Evolutionary conservation across 192 early-diverging fungal genomes (phyloP), one percentile per base, ranked within the genome.

Genomic region (Coemansia sp.): DNA sequence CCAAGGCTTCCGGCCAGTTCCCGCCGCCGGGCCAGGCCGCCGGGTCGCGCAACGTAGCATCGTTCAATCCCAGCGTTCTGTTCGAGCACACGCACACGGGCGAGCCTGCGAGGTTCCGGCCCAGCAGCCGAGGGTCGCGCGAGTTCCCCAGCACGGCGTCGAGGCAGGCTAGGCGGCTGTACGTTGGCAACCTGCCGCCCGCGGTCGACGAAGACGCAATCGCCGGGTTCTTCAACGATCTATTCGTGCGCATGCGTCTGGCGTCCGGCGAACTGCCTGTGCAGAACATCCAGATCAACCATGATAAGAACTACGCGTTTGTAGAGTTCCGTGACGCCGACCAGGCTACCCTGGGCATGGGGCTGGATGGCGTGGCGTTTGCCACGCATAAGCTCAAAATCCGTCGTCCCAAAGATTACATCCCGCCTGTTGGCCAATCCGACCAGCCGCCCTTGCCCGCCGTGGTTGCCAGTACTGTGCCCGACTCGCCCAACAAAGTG

Each of bases 261-360:
- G 87, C 87, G 39, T 82, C 83, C 13, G 62, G 88, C 9, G 89
- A 87, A 30, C 47, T 81, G 41, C 87, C 89, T 0, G 91, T 93
- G 15, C 77, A 89, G 15, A 82, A 85, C 27, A 88, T 89, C 17
- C 91, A 95, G 67, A 90, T 97, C 44, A 93, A 95, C 67, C 81
- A 84, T 38, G 95, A 98, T n/a, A 94, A 94, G 70, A 89, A 89
- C 62, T 98, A 93, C 80, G 93, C 94, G 14, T 96, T 98, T 84
- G 84, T 95, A 17, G 95, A 99, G 90, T 94, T 99, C 69, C 83
- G 89, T 42, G 81, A 88, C 12, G 82, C 88, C 5, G 92, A 95
- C 49, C 89, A 95, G 81, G 93, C 93, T 1, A 93, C 92, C 7
- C 82, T 83, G 22, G 95, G 90, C 10, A 89, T 99, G 87, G 85